phyloP scores from a whole-genome alignment of 2,329 filamentous ascomycete genomes.

The Monosporascus cannonballus region DNA sequence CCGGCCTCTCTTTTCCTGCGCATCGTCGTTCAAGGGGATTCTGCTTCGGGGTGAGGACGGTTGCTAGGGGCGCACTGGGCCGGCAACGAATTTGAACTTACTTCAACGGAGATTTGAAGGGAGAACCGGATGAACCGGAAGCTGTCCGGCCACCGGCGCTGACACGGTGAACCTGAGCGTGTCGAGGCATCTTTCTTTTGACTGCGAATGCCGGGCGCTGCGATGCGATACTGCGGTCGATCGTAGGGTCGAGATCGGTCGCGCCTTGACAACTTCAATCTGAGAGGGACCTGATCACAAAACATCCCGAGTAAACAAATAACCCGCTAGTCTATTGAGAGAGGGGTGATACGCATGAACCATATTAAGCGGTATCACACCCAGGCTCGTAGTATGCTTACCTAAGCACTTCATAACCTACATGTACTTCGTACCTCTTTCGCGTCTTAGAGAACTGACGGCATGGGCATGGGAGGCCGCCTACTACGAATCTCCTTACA shows the following conservation, averaged over 20 bases:
- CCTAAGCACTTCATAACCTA: too few relatives aligned
- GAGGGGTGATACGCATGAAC: too few relatives aligned
- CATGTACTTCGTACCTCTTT: too few relatives aligned
- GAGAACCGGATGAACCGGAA: constrained; percentile 43
- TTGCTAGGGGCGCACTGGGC: constrained; percentile 5
- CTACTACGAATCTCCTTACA: too few relatives aligned
- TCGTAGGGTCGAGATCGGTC: constrained; percentile 13
- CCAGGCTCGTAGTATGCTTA: too few relatives aligned
- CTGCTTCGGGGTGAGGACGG: constrained; percentile 36
- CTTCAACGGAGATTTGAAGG: constrained; percentile 54
- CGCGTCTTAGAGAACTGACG: too few relatives aligned
- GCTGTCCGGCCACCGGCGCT: constrained; percentile 39
- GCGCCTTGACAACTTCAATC: constrained; percentile 6
- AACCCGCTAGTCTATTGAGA: neutral
- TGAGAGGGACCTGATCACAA: too few relatives aligned
- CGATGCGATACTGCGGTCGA: neutral
- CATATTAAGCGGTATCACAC: too few relatives aligned
- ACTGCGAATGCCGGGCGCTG: constrained; percentile 1
- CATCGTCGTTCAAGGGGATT: constrained; percentile 95
- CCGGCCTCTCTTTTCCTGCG: constrained; percentile 81
- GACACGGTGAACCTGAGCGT: constrained; percentile 48
- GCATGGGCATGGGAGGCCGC: too few relatives aligned
- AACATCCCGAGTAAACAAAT: neutral
- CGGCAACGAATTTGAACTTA: constrained; percentile 27
- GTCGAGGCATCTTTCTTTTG: constrained; percentile 48